Evolutionary conservation across 306 rosid genomes (phyloP).

Genomic region (Cicer yamashitae): DNA sequence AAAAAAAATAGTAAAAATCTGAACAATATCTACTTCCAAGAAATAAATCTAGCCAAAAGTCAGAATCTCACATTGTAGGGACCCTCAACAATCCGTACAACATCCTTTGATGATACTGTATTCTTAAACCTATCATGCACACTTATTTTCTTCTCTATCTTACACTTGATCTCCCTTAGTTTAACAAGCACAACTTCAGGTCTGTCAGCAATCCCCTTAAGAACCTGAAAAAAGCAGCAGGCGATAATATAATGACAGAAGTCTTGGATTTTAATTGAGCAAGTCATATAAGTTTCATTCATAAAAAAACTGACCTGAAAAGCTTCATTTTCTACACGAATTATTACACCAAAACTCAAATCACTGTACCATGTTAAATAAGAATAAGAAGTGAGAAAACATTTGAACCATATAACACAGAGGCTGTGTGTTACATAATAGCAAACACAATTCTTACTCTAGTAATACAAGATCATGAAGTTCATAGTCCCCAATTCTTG

Average conservation of each 20-base stretch:
- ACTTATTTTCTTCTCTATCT: conserved; percentile 78
- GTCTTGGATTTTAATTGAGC: neutral
- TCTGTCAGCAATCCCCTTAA: conserved; percentile 88
- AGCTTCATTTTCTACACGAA: conserved; percentile 96
- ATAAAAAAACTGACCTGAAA: conserved; percentile 68
- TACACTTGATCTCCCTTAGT: conserved; percentile 86
- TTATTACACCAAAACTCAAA: conserved; percentile 87
- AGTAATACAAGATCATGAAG: conserved; percentile 96
- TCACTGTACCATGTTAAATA: conserved; percentile 66
- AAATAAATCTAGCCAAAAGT: conserved; percentile 38
- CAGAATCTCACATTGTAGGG: conserved; percentile 76
- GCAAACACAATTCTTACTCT: conserved; percentile 64
- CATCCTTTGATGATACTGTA: conserved; percentile 79
- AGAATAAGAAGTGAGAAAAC: conserved; percentile 39
- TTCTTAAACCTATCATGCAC: conserved; percentile 83
- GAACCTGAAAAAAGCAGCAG: conserved; percentile 65
- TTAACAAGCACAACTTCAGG: conserved; percentile 82
- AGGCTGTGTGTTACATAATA: neutral
- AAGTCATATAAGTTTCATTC: neutral
- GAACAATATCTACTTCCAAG: conserved; percentile 33
- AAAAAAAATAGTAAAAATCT: neutral
- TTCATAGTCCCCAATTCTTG: conserved; percentile 92
- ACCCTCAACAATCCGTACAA: conserved; percentile 88
- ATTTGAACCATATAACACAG: conserved; percentile 21
- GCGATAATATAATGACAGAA: conserved; percentile 21